Percentiles rank a stretch among this genome's conserved stretches.
Conservation (phyloP, 2,329 filamentous ascomycete species). For the Clarireedia hainanense region DNA sequence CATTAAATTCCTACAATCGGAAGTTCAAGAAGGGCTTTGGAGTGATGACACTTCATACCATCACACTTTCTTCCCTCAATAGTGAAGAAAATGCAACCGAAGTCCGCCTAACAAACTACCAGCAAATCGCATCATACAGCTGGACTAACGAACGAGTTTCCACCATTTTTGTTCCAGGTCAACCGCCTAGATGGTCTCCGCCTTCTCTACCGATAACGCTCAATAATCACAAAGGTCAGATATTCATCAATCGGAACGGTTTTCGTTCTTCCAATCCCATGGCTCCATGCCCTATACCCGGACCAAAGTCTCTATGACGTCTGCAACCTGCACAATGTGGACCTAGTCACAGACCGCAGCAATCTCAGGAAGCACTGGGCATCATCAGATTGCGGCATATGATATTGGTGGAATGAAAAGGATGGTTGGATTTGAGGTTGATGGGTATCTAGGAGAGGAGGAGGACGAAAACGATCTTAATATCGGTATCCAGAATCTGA, state of each 20-base stretch:
- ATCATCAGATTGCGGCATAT: conserved; percentile 25
- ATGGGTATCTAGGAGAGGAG: conserved; percentile 19
- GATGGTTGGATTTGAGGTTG: conserved; percentile 27
- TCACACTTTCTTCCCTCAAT: not conserved
- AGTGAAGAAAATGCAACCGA: not conserved
- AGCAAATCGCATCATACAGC: conserved; percentile 20
- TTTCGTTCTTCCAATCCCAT: conserved; percentile 4
- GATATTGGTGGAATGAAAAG: conserved; percentile 22
- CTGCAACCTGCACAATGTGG: conserved; percentile 6
- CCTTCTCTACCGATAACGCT: conserved; percentile 14
- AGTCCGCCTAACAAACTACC: conserved; percentile 7
- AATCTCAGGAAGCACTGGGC: conserved; percentile 23
- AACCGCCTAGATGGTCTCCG: conserved; percentile 11
- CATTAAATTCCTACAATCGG: too few species aligned
- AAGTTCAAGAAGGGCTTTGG: too few species aligned
- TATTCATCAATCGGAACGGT: too few species aligned
- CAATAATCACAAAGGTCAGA: too few species aligned
- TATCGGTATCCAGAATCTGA: not conserved
- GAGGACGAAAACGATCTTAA: not conserved
- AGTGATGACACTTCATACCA: not conserved
- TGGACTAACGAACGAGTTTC: conserved; percentile 14
- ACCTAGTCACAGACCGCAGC: conserved; percentile 27
- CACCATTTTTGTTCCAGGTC: conserved; percentile 19
- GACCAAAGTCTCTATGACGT: conserved; percentile 15
- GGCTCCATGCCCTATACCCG: conserved; percentile 20